phyloP scores from a whole-genome alignment of 169 alveolate genomes.

The Besnoitia besnoiti region DNA sequence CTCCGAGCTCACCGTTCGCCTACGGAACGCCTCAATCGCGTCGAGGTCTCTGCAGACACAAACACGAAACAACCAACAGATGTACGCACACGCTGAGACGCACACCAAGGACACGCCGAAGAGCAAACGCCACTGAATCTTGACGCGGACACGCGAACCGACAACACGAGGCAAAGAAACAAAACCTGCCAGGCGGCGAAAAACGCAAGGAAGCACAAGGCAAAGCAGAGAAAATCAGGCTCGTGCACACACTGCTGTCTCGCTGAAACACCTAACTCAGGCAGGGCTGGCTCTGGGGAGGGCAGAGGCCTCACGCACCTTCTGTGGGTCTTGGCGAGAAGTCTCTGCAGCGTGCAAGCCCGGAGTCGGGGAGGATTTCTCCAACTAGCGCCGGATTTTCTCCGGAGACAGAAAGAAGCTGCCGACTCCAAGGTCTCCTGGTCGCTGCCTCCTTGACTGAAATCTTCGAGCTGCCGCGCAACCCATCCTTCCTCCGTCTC shows the following conservation, averaged over 20 bases:
- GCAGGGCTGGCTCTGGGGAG: background rate
- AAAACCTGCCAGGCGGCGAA: background rate
- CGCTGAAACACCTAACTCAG: too few relatives aligned
- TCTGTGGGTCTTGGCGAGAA: slow-evolving; percentile 39
- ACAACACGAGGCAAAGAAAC: background rate
- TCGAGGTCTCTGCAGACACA: background rate
- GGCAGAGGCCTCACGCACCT: slow-evolving; percentile 9
- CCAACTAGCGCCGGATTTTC: slow-evolving; percentile 29
- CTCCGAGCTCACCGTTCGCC: background rate
- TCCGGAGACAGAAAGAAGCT: background rate
- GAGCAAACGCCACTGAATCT: background rate
- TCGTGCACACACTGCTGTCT: too few relatives aligned
- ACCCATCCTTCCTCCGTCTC: background rate
- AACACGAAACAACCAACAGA: background rate
- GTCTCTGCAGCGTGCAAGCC: slow-evolving; percentile 33
- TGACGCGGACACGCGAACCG: background rate
- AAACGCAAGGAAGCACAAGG: background rate
- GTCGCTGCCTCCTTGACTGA: background rate
- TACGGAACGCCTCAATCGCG: background rate
- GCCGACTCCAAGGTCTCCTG: background rate
- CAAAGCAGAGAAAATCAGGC: background rate
- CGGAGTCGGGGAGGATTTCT: slow-evolving; percentile 8
- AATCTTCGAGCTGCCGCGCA: background rate
- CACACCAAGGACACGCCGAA: background rate
- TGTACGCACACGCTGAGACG: background rate